Percentiles rank a stretch among this genome's conserved stretches.
Conservation (phyloP, 148 eudicot genomes). For the Drosera capensis region DNA sequence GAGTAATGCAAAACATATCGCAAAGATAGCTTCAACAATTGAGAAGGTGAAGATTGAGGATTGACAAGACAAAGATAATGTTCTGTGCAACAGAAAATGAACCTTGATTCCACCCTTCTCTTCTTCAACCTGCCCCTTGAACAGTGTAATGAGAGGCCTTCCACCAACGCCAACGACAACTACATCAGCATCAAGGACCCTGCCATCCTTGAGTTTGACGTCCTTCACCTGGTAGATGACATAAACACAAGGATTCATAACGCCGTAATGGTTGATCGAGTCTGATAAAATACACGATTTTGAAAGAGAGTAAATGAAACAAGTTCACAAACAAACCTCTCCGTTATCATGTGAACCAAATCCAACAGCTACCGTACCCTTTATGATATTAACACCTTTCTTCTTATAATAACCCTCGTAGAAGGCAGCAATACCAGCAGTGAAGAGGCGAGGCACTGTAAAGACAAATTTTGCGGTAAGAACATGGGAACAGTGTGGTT, state of each 20-base stretch:
- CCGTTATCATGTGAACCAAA: conserved; percentile 50
- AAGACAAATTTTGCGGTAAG: conserved; percentile 1
- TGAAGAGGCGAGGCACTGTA: conserved; percentile 97
- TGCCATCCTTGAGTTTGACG: conserved; percentile 85
- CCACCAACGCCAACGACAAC: conserved; percentile 98
- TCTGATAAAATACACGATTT: not conserved
- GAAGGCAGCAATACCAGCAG: conserved; percentile 82
- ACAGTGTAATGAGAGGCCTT: conserved; percentile 61
- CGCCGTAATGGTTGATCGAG: no score
- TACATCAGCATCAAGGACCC: conserved; percentile 81
- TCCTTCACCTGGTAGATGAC: conserved; percentile 48
- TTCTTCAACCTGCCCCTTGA: conserved; percentile 92
- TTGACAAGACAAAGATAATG: not conserved
- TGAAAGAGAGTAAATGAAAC: not conserved
- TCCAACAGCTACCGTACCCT: conserved; percentile 91
- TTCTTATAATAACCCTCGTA: conserved; percentile 75
- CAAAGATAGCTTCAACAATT: no score
- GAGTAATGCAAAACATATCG: no score
- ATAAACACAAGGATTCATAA: not conserved
- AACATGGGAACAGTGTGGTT: no score
- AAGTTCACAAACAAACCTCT: conserved; percentile 36
- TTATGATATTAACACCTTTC: conserved; percentile 67
- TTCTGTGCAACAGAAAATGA: not conserved
- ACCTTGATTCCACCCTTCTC: conserved; percentile 99
- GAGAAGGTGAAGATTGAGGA: no score